A percentile compares a stretch with the other conserved stretches of the same genome.
Evolutionary conservation across 2,329 filamentous ascomycete species (phyloP).

Genomic region (Penicillium glabrum): DNA sequence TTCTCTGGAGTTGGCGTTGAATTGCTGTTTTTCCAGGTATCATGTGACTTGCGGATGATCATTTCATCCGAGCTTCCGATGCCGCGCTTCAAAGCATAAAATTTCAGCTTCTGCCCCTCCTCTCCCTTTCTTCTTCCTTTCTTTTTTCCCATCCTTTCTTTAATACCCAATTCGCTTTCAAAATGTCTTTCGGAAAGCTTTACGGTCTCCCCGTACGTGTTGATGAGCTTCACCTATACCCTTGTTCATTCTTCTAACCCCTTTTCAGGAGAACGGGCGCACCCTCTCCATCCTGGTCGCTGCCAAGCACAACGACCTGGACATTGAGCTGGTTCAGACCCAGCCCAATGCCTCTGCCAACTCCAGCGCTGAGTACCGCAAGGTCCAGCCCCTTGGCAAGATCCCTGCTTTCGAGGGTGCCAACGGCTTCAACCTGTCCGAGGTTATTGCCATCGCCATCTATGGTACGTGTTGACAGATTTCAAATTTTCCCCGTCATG

Average conservation of each 20-base stretch:
- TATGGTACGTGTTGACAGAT: constrained; percentile 72
- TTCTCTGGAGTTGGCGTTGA: background rate
- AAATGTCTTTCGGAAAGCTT: constrained; percentile 97
- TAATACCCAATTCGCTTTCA: constrained; percentile 40
- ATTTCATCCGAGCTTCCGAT: constrained; percentile 19
- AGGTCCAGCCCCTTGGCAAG: constrained; percentile 85
- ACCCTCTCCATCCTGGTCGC: constrained; percentile 85
- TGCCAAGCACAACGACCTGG: constrained; percentile 95
- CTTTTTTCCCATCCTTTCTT: constrained; percentile 10
- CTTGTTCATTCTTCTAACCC: constrained; percentile 6
- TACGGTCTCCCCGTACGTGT: constrained; percentile 76
- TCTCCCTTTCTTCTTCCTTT: constrained; percentile 7
- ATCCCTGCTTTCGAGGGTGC: constrained; percentile 88
- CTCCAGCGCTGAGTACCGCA: constrained; percentile 73
- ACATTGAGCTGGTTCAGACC: constrained; percentile 79
- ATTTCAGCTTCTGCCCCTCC: constrained; percentile 24
- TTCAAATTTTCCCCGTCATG: constrained; percentile 5
- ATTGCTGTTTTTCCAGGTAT: constrained; percentile 22
- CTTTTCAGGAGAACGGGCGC: constrained; percentile 77
- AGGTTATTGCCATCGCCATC: constrained; percentile 93
- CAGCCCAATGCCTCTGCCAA: constrained; percentile 54
- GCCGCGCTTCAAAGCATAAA: constrained; percentile 18
- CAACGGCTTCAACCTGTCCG: constrained; percentile 86
- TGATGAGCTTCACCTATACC: background rate
- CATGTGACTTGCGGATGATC: constrained; percentile 21